A percentile compares a stretch with the other conserved stretches of the same genome.
Evolutionary conservation across 1,139 yeast species (phyloP).

Genomic region (Yamadazyma songkhlaensis): DNA sequence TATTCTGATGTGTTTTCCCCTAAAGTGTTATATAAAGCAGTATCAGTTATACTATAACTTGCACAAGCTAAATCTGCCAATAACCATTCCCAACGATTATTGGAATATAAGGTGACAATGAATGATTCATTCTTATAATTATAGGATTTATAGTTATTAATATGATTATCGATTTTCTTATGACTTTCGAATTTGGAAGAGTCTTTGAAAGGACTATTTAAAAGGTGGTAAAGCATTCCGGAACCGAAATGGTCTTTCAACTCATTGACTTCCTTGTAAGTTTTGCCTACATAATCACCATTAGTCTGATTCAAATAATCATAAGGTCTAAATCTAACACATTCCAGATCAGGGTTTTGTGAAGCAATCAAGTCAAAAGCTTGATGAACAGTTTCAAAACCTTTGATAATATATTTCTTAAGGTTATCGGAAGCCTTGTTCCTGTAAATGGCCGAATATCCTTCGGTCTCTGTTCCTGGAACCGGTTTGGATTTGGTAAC

Average conservation of each 20-base stretch:
- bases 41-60: constrained; percentile 33
- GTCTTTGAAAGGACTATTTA: constrained; percentile 26
- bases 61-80: constrained; percentile 37
- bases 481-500: constrained; percentile 13
- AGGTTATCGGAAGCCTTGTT: constrained; percentile 22
- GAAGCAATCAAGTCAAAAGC: constrained; percentile 23
- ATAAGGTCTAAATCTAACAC: constrained; percentile 30
- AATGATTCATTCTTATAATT: constrained; percentile 27
- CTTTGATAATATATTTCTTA: constrained; percentile 22
- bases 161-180: constrained; percentile 26
- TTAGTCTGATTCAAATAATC: constrained; percentile 26
- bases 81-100: constrained; percentile 39
- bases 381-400: constrained; percentile 28
- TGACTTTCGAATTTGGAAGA: constrained; percentile 20
- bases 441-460: constrained; percentile 33
- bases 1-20: constrained; percentile 34
- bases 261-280: constrained; percentile 21
- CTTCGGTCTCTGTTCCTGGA: constrained; percentile 28
- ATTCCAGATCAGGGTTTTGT: constrained; percentile 20
- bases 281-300: constrained; percentile 14
- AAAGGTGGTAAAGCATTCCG: constrained; percentile 30
- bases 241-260: constrained; percentile 27
- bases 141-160: constrained; percentile 18
- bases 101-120: constrained; percentile 31
- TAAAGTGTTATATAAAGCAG: constrained; percentile 41